Evolutionary conservation across 1,284 basidiomycete genomes (phyloP), one percentile per base, ranked within the genome.

Genomic region (Hymenochaete sp.): DNA sequence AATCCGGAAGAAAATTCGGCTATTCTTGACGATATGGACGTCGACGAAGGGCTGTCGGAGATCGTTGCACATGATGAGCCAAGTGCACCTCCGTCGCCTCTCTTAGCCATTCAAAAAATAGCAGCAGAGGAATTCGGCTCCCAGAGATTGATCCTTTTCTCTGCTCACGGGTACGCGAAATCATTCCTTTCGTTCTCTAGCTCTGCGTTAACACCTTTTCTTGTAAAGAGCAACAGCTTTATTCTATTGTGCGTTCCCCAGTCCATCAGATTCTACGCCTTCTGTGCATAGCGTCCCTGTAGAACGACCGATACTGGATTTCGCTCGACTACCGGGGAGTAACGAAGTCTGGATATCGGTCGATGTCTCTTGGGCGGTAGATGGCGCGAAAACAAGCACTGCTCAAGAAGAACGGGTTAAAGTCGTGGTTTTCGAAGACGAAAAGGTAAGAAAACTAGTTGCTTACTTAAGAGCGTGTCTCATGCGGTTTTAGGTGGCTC

Each of bases 221-320:
- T 29, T 19, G 13, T 16, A 24, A 55, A 89, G 86, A 16, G 72
- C 76, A 2, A 77, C 79, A 1, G 82, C 84, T 0, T 53, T 89
- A 4, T 87, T 87, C 57, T 66, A 59, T 31, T 71, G 69, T 45
- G 53, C 59, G 19, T 70, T 70, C 49, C 62, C 67, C 8, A 27
- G 19, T 1, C 52, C 58, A 32, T 56, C 57, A 2, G 58, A 58
- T 1, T 44, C 45, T 8, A 42, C 55, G 9, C 55, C 60, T 3
- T 45, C 58, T 1, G 60, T 81, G 21, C 61, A 61, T 4, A 56
- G 64, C 16, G 61, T 76, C 31, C 72, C 79, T 55, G 67, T 84
- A 46, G 65, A 61, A 10, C 66, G 62, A 32, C 82, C 83, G 14
- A 65, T 85, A 2, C 57, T 82, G 37, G 72, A 80, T 54, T 83